phyloP scores from a whole-genome alignment of 2,329 filamentous ascomycete genomes.

The Gnomoniopsis sp. region DNA sequence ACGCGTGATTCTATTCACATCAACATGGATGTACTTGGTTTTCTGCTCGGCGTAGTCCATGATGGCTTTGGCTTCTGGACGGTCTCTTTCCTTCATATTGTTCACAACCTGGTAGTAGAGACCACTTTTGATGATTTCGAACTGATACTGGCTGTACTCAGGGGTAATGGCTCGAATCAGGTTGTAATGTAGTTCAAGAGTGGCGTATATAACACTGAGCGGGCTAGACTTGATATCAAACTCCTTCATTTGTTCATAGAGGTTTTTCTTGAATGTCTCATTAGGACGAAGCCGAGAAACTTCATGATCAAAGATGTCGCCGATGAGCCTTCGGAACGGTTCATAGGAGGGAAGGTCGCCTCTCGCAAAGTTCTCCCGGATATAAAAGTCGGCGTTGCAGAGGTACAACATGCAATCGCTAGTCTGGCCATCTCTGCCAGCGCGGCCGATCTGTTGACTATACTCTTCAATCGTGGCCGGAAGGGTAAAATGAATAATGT shows the following conservation, averaged over 20 bases:
- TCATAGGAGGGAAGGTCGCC: conserved; percentile 54
- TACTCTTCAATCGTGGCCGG: conserved; percentile 53
- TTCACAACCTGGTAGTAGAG: conserved; percentile 30
- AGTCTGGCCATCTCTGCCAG: conserved; percentile 48
- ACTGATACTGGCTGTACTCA: conserved; percentile 55
- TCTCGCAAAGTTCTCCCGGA: conserved; percentile 57
- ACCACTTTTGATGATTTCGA: conserved; percentile 28
- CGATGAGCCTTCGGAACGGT: conserved; percentile 45
- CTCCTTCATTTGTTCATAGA: conserved; percentile 41
- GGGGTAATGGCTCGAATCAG: conserved; percentile 55
- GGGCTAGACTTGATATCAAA: conserved; percentile 52
- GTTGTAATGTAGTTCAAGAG: conserved; percentile 56
- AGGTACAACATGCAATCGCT: conserved; percentile 58
- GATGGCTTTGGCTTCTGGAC: conserved; percentile 41
- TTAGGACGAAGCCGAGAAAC: conserved; percentile 31
- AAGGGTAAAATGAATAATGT: conserved; percentile 51
- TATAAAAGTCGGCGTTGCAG: conserved; percentile 53
- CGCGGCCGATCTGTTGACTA: conserved; percentile 55
- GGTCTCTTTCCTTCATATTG: conserved; percentile 32
- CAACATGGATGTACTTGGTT: conserved; percentile 41
- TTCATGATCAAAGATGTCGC: conserved; percentile 45
- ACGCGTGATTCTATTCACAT: conserved; percentile 40
- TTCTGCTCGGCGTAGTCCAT: conserved; percentile 36
- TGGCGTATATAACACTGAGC: conserved; percentile 53
- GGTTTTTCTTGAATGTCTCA: conserved; percentile 43